A percentile compares a stretch with the other conserved stretches of the same genome.
These are phyloP conservation scores for Talaromyces borbonicus DNA, from an alignment of 495 filamentous ascomycete genomes.

Conservation along the genomic window DNA sequence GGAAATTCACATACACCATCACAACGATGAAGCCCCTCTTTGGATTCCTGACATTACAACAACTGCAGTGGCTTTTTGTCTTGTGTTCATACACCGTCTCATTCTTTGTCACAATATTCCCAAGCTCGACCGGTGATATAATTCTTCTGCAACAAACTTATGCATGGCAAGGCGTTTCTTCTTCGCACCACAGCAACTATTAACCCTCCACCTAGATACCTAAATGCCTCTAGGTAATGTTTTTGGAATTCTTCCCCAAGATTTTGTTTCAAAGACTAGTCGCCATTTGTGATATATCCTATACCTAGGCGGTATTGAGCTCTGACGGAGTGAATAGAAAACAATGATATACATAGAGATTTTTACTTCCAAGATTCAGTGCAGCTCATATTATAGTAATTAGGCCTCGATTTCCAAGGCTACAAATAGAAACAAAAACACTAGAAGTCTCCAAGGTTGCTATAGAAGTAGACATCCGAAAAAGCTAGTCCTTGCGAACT, in stretches of 20 bases:
- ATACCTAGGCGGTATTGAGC: too few relatives aligned
- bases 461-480: neutral
- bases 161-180: slow-evolving; percentile 7
- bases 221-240: too few relatives aligned
- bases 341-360: slow-evolving; percentile 1
- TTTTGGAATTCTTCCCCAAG: neutral
- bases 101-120: neutral
- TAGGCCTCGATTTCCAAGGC: too few relatives aligned
- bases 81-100: slow-evolving; percentile 1
- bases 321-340: neutral
- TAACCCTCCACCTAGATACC: too few relatives aligned
- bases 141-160: neutral
- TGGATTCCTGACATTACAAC: too few relatives aligned
- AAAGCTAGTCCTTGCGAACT: slow-evolving; percentile 27
- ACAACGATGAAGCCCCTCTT: too few relatives aligned
- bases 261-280: neutral
- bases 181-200: too few relatives aligned
- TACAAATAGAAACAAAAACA: too few relatives aligned
- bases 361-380: neutral
- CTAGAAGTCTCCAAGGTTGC: too few relatives aligned
- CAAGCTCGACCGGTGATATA: neutral
- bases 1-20: neutral
- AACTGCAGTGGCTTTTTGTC: neutral
- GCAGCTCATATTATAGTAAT: too few relatives aligned
- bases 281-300: too few relatives aligned